Percentiles rank a stretch among this genome's conserved stretches.
phyloP scores from a whole-genome alignment of 768 basidiomycete genomes.

The button mushroom (Agaricus bisporus) region DNA sequence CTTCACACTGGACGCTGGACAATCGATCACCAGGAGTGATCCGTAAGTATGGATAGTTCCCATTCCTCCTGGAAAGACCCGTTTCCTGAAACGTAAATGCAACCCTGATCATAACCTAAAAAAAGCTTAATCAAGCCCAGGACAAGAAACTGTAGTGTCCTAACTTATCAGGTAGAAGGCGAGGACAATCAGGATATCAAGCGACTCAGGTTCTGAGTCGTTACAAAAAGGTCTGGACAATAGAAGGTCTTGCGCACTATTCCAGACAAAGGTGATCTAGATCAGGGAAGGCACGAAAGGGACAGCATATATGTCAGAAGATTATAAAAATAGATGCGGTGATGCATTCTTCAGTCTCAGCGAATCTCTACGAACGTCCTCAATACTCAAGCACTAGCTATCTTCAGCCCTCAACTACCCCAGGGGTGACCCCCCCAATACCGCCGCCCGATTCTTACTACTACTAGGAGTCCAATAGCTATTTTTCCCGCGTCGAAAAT shows the following conservation, averaged over 20 bases:
- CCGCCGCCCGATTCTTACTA: constrained; percentile 39
- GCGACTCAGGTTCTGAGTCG: neutral
- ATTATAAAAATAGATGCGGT: constrained; percentile 6
- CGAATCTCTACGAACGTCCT: neutral
- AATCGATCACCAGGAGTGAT: constrained; percentile 7
- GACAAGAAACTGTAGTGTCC: too few relatives aligned
- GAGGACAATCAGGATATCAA: neutral
- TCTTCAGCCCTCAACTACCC: too few relatives aligned
- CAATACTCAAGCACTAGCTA: too few relatives aligned
- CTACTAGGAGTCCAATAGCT: constrained; percentile 38
- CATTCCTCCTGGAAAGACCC: constrained; percentile 2
- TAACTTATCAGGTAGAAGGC: too few relatives aligned
- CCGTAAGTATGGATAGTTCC: neutral
- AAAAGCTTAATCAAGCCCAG: neutral
- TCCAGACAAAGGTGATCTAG: constrained; percentile 9
- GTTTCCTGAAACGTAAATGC: constrained; percentile 1
- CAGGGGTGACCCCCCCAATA: constrained; percentile 43
- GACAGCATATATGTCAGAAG: constrained; percentile 8
- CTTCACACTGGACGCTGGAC: constrained; percentile 3
- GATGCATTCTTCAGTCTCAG: neutral
- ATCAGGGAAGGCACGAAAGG: constrained; percentile 6
- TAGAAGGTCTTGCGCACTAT: neutral
- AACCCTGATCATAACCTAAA: constrained; percentile 9
- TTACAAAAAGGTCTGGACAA: neutral
- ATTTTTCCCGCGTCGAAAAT: constrained; percentile 59